Evolutionary conservation across 78 protist species (phyloP).

Genomic region (Pelomyxa schiedti): DNA sequence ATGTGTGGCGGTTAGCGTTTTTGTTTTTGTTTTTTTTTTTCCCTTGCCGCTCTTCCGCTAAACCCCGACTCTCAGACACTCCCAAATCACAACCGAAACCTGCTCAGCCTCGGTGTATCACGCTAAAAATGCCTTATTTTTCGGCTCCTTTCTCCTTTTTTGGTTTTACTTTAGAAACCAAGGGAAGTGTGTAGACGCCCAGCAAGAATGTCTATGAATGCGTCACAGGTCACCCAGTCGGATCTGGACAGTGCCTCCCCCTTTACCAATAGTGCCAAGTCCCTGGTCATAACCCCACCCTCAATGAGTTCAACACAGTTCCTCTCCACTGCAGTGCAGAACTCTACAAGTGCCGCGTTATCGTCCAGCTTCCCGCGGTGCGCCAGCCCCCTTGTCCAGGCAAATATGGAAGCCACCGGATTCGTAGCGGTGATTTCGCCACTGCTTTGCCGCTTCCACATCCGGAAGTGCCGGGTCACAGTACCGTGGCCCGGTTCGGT

Average conservation of each 20-base stretch:
- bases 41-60: too few relatives aligned
- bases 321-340: slow-evolving; percentile 31
- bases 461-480: slow-evolving; percentile 85
- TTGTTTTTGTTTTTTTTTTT: too few relatives aligned
- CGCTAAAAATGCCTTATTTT: too few relatives aligned
- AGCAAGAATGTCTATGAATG: slow-evolving; percentile 34
- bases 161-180: too few relatives aligned
- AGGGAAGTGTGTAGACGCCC: neutral
- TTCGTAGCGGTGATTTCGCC: slow-evolving; percentile 69
- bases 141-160: too few relatives aligned
- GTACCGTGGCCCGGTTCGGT: slow-evolving; percentile 95
- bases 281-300: slow-evolving; percentile 69
- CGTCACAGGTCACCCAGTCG: slow-evolving; percentile 31
- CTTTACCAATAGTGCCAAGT: slow-evolving; percentile 49
- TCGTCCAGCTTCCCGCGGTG: slow-evolving; percentile 84
- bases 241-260: slow-evolving; percentile 8
- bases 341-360: slow-evolving; percentile 40
- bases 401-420: slow-evolving; percentile 84
- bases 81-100: too few relatives aligned
- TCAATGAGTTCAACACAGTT: slow-evolving; percentile 44
- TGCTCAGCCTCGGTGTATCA: too few relatives aligned
- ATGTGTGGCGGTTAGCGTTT: too few relatives aligned
- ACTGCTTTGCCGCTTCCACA: slow-evolving; percentile 31
- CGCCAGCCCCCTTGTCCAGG: slow-evolving; percentile 86
- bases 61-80: too few relatives aligned